Conservation (phyloP, 83 land plant species). For the Isoetes engelmannii region DNA sequence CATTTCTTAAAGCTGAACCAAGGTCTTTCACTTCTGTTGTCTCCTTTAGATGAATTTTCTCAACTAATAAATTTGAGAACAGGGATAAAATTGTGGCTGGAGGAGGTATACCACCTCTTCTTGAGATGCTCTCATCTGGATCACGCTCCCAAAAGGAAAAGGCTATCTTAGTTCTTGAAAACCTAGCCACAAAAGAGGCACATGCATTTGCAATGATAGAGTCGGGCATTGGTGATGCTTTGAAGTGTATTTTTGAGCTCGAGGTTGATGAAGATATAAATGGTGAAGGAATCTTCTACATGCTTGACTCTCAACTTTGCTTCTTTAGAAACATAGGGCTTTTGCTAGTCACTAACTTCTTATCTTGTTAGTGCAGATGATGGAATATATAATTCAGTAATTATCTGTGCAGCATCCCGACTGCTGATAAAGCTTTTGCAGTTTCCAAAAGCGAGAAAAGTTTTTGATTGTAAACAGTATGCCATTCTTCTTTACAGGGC, state of each 20-base stretch:
- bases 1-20: slow-evolving; percentile 27
- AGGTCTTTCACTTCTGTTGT: slow-evolving; percentile 18
- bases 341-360: no score
- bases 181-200: slow-evolving; percentile 35
- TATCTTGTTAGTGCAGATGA: no score
- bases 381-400: slow-evolving; percentile 29
- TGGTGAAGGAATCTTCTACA: no score
- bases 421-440: slow-evolving; percentile 45
- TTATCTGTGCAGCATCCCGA: slow-evolving; percentile 49
- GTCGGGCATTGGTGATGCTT: slow-evolving; percentile 43
- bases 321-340: no score
- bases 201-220: slow-evolving; percentile 22
- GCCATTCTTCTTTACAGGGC: slow-evolving; percentile 27
- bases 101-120: slow-evolving; percentile 34
- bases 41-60: neutral
- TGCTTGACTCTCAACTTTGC: no score
- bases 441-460: neutral
- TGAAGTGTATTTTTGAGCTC: slow-evolving; percentile 38
- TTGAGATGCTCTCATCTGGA: slow-evolving; percentile 44
- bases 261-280: slow-evolving; percentile 33
- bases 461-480: slow-evolving; percentile 16
- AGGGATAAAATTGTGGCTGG: slow-evolving; percentile 48
- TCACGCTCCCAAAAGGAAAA: slow-evolving; percentile 45
- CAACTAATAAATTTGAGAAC: neutral
- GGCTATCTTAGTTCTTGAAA: slow-evolving; percentile 66